Conservation (phyloP, 192 early-diverging fungal species). For the Podila epigama region DNA sequence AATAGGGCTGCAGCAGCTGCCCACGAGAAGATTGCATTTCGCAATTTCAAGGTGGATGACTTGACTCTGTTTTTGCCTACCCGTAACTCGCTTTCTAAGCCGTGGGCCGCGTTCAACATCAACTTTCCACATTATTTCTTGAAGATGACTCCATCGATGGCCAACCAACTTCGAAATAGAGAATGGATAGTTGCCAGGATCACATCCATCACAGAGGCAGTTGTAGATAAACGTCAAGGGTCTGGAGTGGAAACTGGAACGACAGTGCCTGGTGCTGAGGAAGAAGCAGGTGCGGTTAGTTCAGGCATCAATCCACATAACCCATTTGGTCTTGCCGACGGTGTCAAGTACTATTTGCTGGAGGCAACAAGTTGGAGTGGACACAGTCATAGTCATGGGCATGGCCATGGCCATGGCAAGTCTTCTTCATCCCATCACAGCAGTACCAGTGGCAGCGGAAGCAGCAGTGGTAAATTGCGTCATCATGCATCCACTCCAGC, state of each 20-base stretch:
- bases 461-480: constrained; percentile 28
- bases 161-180: constrained; percentile 41
- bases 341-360: constrained; percentile 59
- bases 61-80: constrained; percentile 64
- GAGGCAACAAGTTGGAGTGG: constrained; percentile 55
- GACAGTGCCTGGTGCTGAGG: neutral
- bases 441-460: constrained; percentile 21
- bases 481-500: constrained; percentile 36
- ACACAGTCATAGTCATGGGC: constrained; percentile 18
- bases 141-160: constrained; percentile 44
- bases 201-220: constrained; percentile 53
- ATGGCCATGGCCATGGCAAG: constrained; percentile 25
- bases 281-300: neutral
- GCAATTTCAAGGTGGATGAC: constrained; percentile 66
- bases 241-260: too few species aligned
- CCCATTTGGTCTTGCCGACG: constrained; percentile 59
- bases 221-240: constrained; percentile 50
- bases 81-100: constrained; percentile 57
- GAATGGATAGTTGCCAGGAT: constrained; percentile 64
- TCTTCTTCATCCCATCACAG: constrained; percentile 33
- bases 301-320: constrained; percentile 30
- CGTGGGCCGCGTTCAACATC: constrained; percentile 68
- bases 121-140: constrained; percentile 64
- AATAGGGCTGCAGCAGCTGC: constrained; percentile 30
- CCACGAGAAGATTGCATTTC: constrained; percentile 64